Conservation (phyloP, 495 filamentous ascomycete genomes). For the Amorphotheca resinae region DNA sequence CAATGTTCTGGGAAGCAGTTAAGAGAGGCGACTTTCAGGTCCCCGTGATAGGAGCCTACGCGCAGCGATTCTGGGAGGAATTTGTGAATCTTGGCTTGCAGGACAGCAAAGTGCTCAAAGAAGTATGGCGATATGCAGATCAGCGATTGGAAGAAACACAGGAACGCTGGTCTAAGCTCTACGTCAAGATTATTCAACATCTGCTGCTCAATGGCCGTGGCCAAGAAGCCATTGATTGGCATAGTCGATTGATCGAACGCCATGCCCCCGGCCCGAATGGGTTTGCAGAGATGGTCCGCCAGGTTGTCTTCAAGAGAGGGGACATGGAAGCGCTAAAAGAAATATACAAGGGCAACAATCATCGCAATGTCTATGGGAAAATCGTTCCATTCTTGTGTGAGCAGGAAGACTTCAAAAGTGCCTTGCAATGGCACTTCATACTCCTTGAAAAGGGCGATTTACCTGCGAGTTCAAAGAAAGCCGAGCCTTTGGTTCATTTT, state of each 20-base stretch:
- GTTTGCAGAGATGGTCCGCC: conserved; percentile 12
- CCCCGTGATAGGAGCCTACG: conserved; percentile 34
- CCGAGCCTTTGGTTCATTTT: conserved; percentile 32
- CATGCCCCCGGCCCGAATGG: conserved; percentile 7
- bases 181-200: conserved; percentile 36
- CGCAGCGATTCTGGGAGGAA: conserved; percentile 43
- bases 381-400: conserved; percentile 45
- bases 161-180: conserved; percentile 34
- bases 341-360: conserved; percentile 38
- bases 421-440: conserved; percentile 47
- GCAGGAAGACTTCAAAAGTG: conserved; percentile 34
- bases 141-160: conserved; percentile 33
- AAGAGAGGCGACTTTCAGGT: conserved; percentile 33
- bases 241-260: conserved; percentile 21
- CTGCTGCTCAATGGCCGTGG: conserved; percentile 23
- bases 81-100: conserved; percentile 39
- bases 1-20: conserved; percentile 51
- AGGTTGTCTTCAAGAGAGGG: conserved; percentile 4
- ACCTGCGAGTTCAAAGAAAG: conserved; percentile 23
- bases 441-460: conserved; percentile 36
- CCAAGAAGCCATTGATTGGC: conserved; percentile 25
- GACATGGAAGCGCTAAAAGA: conserved; percentile 20
- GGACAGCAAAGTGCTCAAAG: conserved; percentile 32
- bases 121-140: conserved; percentile 43
- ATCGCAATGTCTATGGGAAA: conserved; percentile 46